These are phyloP conservation scores for Mucor plumbeus DNA, from an alignment of 371 early-diverging fungal genomes.

Conservation along the genomic window DNA sequence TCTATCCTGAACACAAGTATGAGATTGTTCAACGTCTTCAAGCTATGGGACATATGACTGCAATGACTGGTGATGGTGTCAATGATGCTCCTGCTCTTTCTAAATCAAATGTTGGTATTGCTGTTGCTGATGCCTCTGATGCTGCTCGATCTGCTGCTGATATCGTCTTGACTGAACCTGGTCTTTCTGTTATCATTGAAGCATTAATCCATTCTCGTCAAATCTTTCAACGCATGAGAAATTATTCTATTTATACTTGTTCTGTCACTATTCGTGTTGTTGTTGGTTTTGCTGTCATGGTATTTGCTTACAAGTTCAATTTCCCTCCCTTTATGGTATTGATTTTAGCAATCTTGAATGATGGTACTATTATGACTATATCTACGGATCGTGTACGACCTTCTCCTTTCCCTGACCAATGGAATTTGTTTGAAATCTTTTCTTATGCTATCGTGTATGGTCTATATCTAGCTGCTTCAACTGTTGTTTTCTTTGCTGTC, in stretches of 20 bases:
- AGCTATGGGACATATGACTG: conserved; percentile 73
- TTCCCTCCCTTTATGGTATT: conserved; percentile 61
- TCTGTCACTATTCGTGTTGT: conserved; percentile 58
- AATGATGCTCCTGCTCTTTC: conserved; percentile 93
- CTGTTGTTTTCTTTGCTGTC: conserved; percentile 48
- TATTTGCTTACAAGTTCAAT: conserved; percentile 53
- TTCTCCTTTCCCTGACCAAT: conserved; percentile 54
- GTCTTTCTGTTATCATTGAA: conserved; percentile 69
- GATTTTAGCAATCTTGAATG: conserved; percentile 53
- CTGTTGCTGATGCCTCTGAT: conserved; percentile 75
- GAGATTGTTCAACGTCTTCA: conserved; percentile 88
- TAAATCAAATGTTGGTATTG: conserved; percentile 77
- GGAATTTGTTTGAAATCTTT: conserved; percentile 55
- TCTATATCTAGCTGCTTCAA: conserved; percentile 49
- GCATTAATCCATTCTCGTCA: conserved; percentile 60
- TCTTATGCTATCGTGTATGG: conserved; percentile 52
- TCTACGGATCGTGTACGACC: conserved; percentile 53
- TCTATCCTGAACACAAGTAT: conserved; percentile 90
- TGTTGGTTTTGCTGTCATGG: conserved; percentile 52
- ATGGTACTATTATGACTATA: conserved; percentile 57
- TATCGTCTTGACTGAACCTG: conserved; percentile 73
- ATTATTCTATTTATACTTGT: conserved; percentile 56
- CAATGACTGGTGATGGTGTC: conserved; percentile 94
- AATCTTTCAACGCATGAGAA: conserved; percentile 66
- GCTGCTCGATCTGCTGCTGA: conserved; percentile 73